These are phyloP conservation scores for Alternaria arborescens DNA, from an alignment of 2,329 filamentous ascomycete genomes.

Conservation along the genomic window DNA sequence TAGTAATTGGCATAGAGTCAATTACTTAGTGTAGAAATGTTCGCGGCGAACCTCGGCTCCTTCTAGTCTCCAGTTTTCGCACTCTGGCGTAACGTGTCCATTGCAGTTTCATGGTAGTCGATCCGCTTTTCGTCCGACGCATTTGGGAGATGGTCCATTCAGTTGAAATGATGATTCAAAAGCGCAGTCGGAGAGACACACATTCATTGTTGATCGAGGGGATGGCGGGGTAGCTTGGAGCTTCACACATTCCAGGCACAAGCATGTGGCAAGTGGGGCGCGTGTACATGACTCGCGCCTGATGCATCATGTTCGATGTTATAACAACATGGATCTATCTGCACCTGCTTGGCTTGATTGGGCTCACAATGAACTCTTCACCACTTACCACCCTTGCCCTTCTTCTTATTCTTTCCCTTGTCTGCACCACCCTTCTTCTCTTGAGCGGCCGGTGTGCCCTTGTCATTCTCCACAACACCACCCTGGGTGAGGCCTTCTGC, in stretches of 20 bases:
- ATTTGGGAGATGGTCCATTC: background rate
- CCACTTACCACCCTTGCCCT: slow-evolving; percentile 49
- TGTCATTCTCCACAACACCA: slow-evolving; percentile 77
- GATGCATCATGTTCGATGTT: slow-evolving; percentile 5
- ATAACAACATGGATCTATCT: background rate
- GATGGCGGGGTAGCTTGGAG: slow-evolving; percentile 16
- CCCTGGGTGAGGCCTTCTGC: slow-evolving; percentile 78
- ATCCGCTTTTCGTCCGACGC: slow-evolving; percentile 4
- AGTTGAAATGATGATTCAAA: background rate
- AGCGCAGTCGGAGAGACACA: background rate
- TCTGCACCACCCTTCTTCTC: slow-evolving; percentile 43
- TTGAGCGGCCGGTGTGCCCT: slow-evolving; percentile 40
- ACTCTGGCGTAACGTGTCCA: slow-evolving; percentile 1
- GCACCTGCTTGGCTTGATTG: background rate
- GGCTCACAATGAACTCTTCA: slow-evolving; percentile 8
- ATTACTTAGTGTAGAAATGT: background rate
- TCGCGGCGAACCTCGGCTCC: slow-evolving; percentile 24
- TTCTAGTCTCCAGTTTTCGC: slow-evolving; percentile 8
- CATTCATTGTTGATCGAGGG: background rate
- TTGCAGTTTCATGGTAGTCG: background rate
- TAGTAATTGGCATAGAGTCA: slow-evolving; percentile 6
- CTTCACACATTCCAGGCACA: background rate
- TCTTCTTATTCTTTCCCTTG: slow-evolving; percentile 49
- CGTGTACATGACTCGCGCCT: slow-evolving; percentile 3
- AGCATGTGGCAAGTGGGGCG: slow-evolving; percentile 10